Conservation (phyloP, 2,329 filamentous ascomycete species). For the Cladophialophora psammophila region DNA sequence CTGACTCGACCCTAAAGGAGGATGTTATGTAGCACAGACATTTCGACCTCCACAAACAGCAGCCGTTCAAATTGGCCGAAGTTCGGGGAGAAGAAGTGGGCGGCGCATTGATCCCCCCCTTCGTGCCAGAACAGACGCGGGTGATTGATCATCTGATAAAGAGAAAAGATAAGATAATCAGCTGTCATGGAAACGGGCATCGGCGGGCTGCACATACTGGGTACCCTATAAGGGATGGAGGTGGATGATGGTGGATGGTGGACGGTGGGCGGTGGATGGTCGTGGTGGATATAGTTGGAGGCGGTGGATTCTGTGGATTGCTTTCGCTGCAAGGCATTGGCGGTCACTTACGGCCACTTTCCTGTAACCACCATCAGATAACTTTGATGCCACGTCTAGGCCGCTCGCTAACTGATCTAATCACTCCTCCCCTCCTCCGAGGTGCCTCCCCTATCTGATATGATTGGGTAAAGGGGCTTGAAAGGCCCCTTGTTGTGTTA, state of each 20-base stretch:
- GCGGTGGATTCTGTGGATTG: too few relatives aligned
- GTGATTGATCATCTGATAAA: conserved; percentile 28
- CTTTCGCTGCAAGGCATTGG: too few relatives aligned
- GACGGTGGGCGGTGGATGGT: background rate
- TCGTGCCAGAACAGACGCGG: background rate
- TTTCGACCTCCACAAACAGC: background rate
- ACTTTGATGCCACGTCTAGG: conserved; percentile 16
- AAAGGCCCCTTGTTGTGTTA: background rate
- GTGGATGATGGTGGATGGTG: background rate
- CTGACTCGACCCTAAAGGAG: background rate
- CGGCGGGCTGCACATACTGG: too few relatives aligned
- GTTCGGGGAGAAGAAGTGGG: background rate
- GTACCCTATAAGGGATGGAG: background rate
- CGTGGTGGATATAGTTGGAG: background rate
- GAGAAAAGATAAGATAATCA: conserved; percentile 22
- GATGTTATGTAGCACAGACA: background rate
- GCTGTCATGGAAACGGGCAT: conserved; percentile 5
- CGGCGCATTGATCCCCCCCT: background rate
- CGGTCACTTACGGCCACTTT: too few relatives aligned
- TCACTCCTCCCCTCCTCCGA: background rate
- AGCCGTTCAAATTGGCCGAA: background rate
- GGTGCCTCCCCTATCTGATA: background rate
- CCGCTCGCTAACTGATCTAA: background rate
- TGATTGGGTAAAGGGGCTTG: conserved; percentile 1
- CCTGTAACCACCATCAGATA: conserved; percentile 16